Evolutionary conservation across 176 grass and related monocot genomes (phyloP).

Genomic region (Hsuehochloa calcarea): DNA sequence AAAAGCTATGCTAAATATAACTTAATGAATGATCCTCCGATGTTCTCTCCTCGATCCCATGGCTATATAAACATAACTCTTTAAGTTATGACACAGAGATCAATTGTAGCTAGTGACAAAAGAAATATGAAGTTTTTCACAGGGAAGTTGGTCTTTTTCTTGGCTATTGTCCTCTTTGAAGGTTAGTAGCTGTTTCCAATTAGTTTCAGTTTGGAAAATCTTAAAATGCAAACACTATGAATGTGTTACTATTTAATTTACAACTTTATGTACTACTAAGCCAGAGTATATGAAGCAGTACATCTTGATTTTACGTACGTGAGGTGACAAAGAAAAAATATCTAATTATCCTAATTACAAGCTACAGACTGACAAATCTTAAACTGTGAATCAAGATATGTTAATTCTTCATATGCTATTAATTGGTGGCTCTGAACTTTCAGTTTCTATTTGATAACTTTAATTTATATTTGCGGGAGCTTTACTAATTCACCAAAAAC

Average conservation of each 20-base stretch:
- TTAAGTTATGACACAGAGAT: background rate
- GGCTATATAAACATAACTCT: background rate
- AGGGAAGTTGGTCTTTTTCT: slow-evolving; percentile 19
- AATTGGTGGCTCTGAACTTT: background rate
- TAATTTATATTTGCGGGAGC: background rate
- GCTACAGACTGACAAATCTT: background rate
- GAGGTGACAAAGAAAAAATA: background rate
- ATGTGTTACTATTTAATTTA: background rate
- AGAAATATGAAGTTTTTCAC: slow-evolving; percentile 26
- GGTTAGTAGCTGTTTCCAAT: slow-evolving; percentile 20
- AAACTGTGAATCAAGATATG: background rate
- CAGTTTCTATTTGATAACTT: background rate
- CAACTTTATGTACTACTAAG: background rate
- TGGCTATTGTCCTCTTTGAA: slow-evolving; percentile 31
- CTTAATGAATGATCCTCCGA: background rate
- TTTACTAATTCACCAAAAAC: background rate
- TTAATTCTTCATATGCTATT: background rate
- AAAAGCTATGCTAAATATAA: background rate
- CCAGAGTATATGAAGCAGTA: background rate
- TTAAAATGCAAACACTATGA: background rate
- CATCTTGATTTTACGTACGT: background rate
- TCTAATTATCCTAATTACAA: background rate
- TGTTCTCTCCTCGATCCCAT: slow-evolving; percentile 11
- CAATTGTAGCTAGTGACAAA: background rate
- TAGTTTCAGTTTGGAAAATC: background rate